These are phyloP conservation scores for Cutaneotrichosporon mucoides DNA, from an alignment of 1,284 basidiomycete genomes.

Conservation along the genomic window DNA sequence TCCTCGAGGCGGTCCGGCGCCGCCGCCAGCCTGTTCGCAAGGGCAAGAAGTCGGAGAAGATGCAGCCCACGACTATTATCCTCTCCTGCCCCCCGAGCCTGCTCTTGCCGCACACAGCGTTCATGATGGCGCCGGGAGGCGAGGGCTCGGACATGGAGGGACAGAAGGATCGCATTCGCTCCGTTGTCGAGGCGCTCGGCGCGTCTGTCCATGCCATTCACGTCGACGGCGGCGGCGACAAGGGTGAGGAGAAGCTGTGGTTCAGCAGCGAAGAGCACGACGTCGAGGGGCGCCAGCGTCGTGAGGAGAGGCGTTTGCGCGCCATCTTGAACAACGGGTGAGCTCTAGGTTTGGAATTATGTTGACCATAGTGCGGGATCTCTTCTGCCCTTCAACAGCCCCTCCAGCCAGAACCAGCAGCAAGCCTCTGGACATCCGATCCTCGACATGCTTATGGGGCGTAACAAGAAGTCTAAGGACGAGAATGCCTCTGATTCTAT, in stretches of 20 bases:
- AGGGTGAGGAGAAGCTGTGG: slow-evolving; percentile 31
- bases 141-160: slow-evolving; percentile 44
- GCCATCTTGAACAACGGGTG: slow-evolving; percentile 23
- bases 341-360: neutral
- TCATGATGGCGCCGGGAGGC: slow-evolving; percentile 38
- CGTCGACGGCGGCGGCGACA: slow-evolving; percentile 11
- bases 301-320: slow-evolving; percentile 28
- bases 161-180: slow-evolving; percentile 21
- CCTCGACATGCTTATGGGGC: slow-evolving; percentile 14
- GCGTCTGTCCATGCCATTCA: slow-evolving; percentile 17
- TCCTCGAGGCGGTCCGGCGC: slow-evolving; percentile 68
- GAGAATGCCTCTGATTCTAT: neutral
- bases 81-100: slow-evolving; percentile 76
- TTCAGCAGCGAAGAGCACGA: slow-evolving; percentile 41
- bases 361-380: slow-evolving; percentile 13
- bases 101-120: slow-evolving; percentile 49
- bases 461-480: slow-evolving; percentile 13
- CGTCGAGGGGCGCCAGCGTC: slow-evolving; percentile 21
- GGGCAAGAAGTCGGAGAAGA: slow-evolving; percentile 9
- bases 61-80: slow-evolving; percentile 65
- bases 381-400: slow-evolving; percentile 13
- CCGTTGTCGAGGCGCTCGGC: slow-evolving; percentile 22
- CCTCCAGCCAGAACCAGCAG: neutral
- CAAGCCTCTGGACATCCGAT: slow-evolving; percentile 7
- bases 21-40: slow-evolving; percentile 51